Percentiles rank a stretch among this genome's conserved stretches.
Evolutionary conservation across 208 protist species (phyloP).

Genomic region (Tritrichomonas foetus): DNA sequence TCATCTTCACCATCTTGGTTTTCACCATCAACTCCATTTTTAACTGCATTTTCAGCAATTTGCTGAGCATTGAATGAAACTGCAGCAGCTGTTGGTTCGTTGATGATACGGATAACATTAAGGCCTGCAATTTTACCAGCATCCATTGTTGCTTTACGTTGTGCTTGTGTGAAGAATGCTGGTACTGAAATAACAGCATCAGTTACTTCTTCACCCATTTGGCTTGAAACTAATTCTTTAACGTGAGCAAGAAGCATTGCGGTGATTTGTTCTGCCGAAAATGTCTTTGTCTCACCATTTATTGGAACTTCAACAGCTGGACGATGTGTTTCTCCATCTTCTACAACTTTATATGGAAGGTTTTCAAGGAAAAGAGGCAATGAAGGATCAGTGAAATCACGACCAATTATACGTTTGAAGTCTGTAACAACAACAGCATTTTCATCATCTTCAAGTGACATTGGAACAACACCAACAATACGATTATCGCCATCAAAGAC

Average conservation of each 20-base stretch:
- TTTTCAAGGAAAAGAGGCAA: slow-evolving; percentile 67
- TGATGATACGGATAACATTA: slow-evolving; percentile 95
- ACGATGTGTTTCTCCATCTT: slow-evolving; percentile 27
- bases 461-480: not conserved
- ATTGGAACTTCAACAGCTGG: slow-evolving; percentile 67
- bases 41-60: not conserved
- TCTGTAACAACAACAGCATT: not conserved
- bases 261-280: slow-evolving; percentile 89
- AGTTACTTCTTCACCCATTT: slow-evolving; percentile 75
- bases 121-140: slow-evolving; percentile 80
- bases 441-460: not conserved
- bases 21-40: slow-evolving; percentile 45
- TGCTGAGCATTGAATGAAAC: slow-evolving; percentile 92
- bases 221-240: slow-evolving; percentile 76
- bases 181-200: slow-evolving; percentile 67
- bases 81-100: slow-evolving; percentile 94
- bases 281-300: slow-evolving; percentile 73
- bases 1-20: slow-evolving; percentile 60
- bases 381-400: not conserved
- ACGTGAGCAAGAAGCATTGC: slow-evolving; percentile 76
- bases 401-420: not conserved
- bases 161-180: slow-evolving; percentile 95
- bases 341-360: slow-evolving; percentile 87
- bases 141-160: slow-evolving; percentile 92
- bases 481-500: not conserved